Base-by-base conservation (phyloP, 805 yeast genomes). In the Priceomyces castillae region DNA sequence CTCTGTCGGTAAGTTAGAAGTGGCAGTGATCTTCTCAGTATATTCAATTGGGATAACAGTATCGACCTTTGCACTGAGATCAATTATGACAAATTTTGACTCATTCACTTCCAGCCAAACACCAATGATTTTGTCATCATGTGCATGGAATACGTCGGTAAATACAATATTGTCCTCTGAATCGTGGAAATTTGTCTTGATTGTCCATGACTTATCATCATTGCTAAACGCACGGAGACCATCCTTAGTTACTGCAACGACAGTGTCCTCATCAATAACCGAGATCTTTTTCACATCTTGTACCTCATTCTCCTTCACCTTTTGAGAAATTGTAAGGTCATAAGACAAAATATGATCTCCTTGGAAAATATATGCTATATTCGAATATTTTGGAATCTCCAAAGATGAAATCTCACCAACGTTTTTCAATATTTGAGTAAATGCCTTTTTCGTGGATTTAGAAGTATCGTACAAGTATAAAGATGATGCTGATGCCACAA, bases 61-160 rank as follows among this genome's bases (percentile, higher is more conserved):
- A n/a, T 28, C 31, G 15, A 5, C 43, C 39, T 39, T 17, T 7
- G 37, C 37, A n/a, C 25, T 34, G 37, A 34, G 23, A 23, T 34
- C 46, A 49, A 56, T 49, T 4, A 16, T 36, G 6, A 41, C 49
- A 30, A 65, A 61, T 11, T 51, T 54, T 3, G 68, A 63, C 53
- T 55, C 58, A 45, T 46, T 62, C 18, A 52, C 61, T 47, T 57
- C 67, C 51, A 59, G 63, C 67, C 68, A 65, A 12, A 76, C 74
- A 9, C 76, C 73, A 10, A 63, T 58, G 14, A 67, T 58, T 20
- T 59, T 61, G n/a, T 48, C 53, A 16, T 60, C 58, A 41, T 40
- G 40, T 18, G 46, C 57, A 39, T 67, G 70, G 50, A 70, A 71
- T 18, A 53, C 52, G 44, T 60, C 58, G 35, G 53, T 44, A 42